These are phyloP conservation scores for Blastobotrys elegans DNA, from an alignment of 1,139 yeast genomes.

Conservation along the genomic window DNA sequence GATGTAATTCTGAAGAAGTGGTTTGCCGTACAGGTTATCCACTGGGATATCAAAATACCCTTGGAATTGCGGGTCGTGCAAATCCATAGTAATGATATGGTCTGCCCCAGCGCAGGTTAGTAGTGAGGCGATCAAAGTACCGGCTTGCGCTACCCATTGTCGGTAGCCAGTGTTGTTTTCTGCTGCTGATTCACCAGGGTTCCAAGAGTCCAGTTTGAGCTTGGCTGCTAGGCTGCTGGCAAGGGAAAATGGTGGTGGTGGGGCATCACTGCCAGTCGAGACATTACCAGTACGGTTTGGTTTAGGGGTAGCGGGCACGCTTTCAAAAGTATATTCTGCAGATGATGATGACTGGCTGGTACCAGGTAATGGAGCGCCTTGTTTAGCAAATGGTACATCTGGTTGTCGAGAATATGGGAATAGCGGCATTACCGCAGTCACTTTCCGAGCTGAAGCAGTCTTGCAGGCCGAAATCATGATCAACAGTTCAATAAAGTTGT, in stretches of 20 bases:
- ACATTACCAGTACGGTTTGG: neutral
- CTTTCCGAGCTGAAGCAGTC: slow-evolving; percentile 88
- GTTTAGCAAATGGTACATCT: slow-evolving; percentile 78
- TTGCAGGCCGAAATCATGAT: slow-evolving; percentile 93
- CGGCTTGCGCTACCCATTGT: slow-evolving; percentile 95
- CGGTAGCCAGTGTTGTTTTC: slow-evolving; percentile 62
- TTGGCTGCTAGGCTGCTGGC: slow-evolving; percentile 13
- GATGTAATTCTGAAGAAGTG: slow-evolving; percentile 76
- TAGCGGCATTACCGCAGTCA: slow-evolving; percentile 90
- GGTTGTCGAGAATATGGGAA: slow-evolving; percentile 97
- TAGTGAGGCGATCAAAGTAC: slow-evolving; percentile 84
- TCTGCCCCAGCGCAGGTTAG: slow-evolving; percentile 94
- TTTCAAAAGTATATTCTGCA: slow-evolving; percentile 54
- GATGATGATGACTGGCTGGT: neutral
- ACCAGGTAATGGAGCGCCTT: slow-evolving; percentile 50
- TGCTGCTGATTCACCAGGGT: slow-evolving; percentile 17
- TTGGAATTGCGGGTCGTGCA: slow-evolving; percentile 93
- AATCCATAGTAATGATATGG: slow-evolving; percentile 94
- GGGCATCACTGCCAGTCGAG: neutral
- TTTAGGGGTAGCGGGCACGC: slow-evolving; percentile 59
- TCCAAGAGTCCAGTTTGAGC: slow-evolving; percentile 10
- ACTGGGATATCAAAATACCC: slow-evolving; percentile 92
- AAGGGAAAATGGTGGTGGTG: slow-evolving; percentile 12
- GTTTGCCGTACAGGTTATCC: slow-evolving; percentile 83
- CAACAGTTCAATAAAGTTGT: slow-evolving; percentile 79